These are phyloP conservation scores for Leccinum truebloodii DNA, from an alignment of 768 basidiomycete genomes.

Conservation along the genomic window DNA sequence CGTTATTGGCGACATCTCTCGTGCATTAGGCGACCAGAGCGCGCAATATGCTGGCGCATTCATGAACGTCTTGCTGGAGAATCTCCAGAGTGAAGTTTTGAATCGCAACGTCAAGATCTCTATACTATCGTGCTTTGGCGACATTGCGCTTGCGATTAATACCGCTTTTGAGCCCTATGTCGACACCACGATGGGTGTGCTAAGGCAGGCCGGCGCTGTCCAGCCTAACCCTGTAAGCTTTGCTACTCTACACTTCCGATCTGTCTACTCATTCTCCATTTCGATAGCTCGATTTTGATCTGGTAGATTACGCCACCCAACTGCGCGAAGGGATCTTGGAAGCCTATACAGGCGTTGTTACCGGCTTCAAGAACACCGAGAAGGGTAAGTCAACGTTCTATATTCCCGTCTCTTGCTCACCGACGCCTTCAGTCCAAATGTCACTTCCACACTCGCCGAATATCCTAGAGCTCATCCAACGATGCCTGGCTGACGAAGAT, in stretches of 20 bases:
- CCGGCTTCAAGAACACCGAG: slow-evolving; percentile 82
- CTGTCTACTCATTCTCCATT: slow-evolving; percentile 5
- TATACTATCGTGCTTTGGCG: slow-evolving; percentile 95
- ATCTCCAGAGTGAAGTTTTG: slow-evolving; percentile 86
- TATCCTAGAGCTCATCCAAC: slow-evolving; percentile 81
- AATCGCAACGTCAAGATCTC: slow-evolving; percentile 95
- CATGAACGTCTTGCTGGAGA: slow-evolving; percentile 91
- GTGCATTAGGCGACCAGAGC: slow-evolving; percentile 84
- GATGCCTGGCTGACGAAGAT: slow-evolving; percentile 79
- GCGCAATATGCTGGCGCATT: slow-evolving; percentile 83
- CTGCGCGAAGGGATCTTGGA: slow-evolving; percentile 95
- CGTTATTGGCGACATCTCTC: slow-evolving; percentile 94
- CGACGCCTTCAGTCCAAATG: slow-evolving; percentile 9
- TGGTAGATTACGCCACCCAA: slow-evolving; percentile 87
- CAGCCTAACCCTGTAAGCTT: slow-evolving; percentile 80
- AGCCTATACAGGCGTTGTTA: slow-evolving; percentile 93
- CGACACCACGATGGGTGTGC: slow-evolving; percentile 85
- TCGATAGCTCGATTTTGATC: slow-evolving; percentile 75
- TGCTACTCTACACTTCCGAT: neutral
- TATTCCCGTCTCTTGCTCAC: slow-evolving; percentile 1
- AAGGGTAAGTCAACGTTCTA: slow-evolving; percentile 50
- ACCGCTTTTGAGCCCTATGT: slow-evolving; percentile 85
- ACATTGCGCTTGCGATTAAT: slow-evolving; percentile 92
- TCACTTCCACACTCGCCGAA: slow-evolving; percentile 69
- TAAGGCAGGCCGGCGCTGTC: slow-evolving; percentile 87